phyloP scores from a whole-genome alignment of 805 yeast species.

The Kurtzmaniella cleridarum region DNA sequence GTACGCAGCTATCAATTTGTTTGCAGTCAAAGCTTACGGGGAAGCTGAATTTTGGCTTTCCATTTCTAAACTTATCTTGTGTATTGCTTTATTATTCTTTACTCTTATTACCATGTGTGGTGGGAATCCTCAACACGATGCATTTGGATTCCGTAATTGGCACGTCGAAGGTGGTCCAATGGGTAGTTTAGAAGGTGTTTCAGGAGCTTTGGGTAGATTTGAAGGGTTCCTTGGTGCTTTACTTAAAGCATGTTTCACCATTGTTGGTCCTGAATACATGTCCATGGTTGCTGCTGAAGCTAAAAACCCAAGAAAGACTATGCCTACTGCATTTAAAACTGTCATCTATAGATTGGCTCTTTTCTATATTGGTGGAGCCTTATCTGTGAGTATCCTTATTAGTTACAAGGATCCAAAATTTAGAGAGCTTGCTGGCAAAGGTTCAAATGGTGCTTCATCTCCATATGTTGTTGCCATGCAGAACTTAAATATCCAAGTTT shows the following conservation, averaged over 20 bases:
- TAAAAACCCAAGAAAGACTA: slow-evolving; percentile 34
- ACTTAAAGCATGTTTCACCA: slow-evolving; percentile 32
- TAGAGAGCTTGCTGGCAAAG: slow-evolving; percentile 14
- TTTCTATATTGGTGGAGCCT: slow-evolving; percentile 41
- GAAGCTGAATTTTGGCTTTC: slow-evolving; percentile 46
- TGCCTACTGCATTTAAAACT: slow-evolving; percentile 37
- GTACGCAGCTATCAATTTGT: slow-evolving; percentile 38
- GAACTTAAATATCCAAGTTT: slow-evolving; percentile 25
- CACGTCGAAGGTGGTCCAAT: slow-evolving; percentile 33
- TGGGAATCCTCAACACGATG: slow-evolving; percentile 29
- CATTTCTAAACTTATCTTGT: slow-evolving; percentile 32
- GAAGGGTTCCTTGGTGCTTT: slow-evolving; percentile 39
- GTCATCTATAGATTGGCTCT: slow-evolving; percentile 39
- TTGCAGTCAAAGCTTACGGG: slow-evolving; percentile 46
- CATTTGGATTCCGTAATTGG: slow-evolving; percentile 32
- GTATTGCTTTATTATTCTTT: slow-evolving; percentile 34
- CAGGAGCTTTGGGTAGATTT: slow-evolving; percentile 34
- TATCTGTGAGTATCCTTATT: slow-evolving; percentile 35
- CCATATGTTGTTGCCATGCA: slow-evolving; percentile 27
- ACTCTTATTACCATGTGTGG: slow-evolving; percentile 35
- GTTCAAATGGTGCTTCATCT: slow-evolving; percentile 24
- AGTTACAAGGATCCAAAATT: slow-evolving; percentile 28
- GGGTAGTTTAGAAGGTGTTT: slow-evolving; percentile 27
- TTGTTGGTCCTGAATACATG: slow-evolving; percentile 41
- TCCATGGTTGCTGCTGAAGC: slow-evolving; percentile 42